A percentile compares a stretch with the other conserved stretches of the same genome.
These are phyloP conservation scores for Dryas alaskensis DNA, from an alignment of 306 rosid species.

Conservation along the genomic window DNA sequence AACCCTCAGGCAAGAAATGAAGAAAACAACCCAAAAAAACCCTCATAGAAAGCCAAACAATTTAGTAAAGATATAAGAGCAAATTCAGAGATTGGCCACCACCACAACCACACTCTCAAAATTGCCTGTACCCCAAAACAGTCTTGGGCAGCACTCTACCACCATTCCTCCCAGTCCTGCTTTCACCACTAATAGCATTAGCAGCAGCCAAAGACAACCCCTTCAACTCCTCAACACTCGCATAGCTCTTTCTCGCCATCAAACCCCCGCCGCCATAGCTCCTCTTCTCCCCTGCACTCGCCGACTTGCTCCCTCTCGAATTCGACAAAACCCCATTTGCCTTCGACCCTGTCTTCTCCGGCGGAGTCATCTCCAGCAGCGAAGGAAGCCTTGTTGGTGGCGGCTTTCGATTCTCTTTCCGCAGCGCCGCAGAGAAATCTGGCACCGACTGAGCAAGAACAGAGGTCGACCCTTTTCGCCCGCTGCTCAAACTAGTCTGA, in stretches of 20 bases:
- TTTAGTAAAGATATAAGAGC: too few species aligned
- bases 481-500: constrained; percentile 25
- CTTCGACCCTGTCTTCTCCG: constrained; percentile 46
- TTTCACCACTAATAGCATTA: constrained; percentile 62
- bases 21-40: too few species aligned
- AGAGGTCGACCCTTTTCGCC: constrained; percentile 42
- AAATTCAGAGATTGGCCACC: too few species aligned
- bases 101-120: constrained; percentile 25
- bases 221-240: constrained; percentile 63
- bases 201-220: constrained; percentile 58
- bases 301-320: constrained; percentile 79
- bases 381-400: constrained; percentile 37
- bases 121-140: constrained; percentile 50
- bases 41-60: too few species aligned
- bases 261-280: constrained; percentile 31
- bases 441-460: constrained; percentile 89
- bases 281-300: constrained; percentile 64
- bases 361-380: constrained; percentile 65
- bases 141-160: constrained; percentile 36
- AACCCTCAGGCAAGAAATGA: too few species aligned
- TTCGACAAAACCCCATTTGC: constrained; percentile 39
- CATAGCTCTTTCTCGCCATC: constrained; percentile 79
- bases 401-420: constrained; percentile 79
- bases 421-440: constrained; percentile 62
- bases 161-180: constrained; percentile 44